Conservation (phyloP, 129 eudicot species). For the Chrysanthemum makinoi region DNA sequence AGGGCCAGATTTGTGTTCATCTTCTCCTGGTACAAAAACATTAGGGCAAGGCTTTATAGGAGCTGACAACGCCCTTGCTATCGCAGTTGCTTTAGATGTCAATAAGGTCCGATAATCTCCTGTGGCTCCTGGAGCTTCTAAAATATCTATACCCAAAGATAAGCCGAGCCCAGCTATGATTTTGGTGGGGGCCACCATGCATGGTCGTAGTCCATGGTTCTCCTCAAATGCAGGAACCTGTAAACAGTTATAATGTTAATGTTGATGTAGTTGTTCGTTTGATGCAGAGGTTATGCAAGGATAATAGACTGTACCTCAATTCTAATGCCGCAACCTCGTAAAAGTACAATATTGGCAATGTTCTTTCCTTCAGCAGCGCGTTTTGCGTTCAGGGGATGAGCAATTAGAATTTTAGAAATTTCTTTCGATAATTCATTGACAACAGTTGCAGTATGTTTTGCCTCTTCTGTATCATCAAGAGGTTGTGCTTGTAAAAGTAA, state of each 20-base stretch:
- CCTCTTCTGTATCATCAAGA: slow-evolving; percentile 89
- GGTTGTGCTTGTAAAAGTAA: slow-evolving; percentile 72
- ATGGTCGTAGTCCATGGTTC: slow-evolving; percentile 78
- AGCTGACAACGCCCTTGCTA: slow-evolving; percentile 83
- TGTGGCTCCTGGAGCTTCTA: slow-evolving; percentile 98
- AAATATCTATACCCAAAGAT: slow-evolving; percentile 86
- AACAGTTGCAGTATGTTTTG: slow-evolving; percentile 81
- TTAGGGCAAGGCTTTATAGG: slow-evolving; percentile 66
- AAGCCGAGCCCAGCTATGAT: slow-evolving; percentile 97
- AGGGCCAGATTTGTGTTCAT: slow-evolving; percentile 81
- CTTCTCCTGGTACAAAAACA: slow-evolving; percentile 94
- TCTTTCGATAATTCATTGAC: slow-evolving; percentile 86
- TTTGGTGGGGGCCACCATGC: slow-evolving; percentile 99
- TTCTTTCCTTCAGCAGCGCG: slow-evolving; percentile 85
- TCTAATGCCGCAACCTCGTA: slow-evolving; percentile 97
- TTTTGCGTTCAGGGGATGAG: slow-evolving; percentile 75
- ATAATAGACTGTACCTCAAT: slow-evolving; percentile 58
- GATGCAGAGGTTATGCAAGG: slow-evolving; percentile 10
- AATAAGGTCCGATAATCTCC: slow-evolving; percentile 92
- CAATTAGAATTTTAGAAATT: slow-evolving; percentile 64
- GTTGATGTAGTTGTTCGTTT: background rate
- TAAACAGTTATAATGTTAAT: slow-evolving; percentile 14
- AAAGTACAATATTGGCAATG: slow-evolving; percentile 83
- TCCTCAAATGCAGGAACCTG: slow-evolving; percentile 82
- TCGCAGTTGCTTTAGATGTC: slow-evolving; percentile 90